Evolutionary conservation across 2,329 filamentous ascomycete genomes (phyloP), one percentile per base, ranked within the genome.

Genomic region (Monilinia aucupariae): DNA sequence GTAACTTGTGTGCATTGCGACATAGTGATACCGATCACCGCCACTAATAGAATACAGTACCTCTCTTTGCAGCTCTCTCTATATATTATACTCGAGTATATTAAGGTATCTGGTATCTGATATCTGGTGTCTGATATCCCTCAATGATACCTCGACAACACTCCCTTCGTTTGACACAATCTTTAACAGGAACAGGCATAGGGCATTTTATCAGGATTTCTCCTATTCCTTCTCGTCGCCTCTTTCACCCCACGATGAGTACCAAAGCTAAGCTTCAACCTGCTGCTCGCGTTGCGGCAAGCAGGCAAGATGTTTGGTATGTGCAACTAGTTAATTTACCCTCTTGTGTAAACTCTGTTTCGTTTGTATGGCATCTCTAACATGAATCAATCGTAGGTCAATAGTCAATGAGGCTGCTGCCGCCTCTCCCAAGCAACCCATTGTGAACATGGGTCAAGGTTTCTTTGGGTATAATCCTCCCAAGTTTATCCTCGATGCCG

Each of bases 381-480:
- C 32, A 49, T 25, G 15, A 45, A n/a, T 25, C 30, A 27, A 22
- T 13, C 22, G 45, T 60, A 86, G 84, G 84, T 81, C 83, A 68
- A 86, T 87, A 75, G 78, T 87, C 76, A 87, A 87, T 68, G 85
- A 87, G 75, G 85, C 82, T 13, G 85, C 85, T 4, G 82, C 82
- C 9, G 82, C 83, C 37, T 86, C 84, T 32, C 83, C 84, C 22
- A 82, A 80, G 64, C 83, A 86, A 73, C 84, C 85, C 64, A 85
- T 87, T 67, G 80, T 87, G 65, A 87, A 87, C 68, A 80, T 86
- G 79, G 84, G 84, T 34, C 83, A 86, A 73, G 84, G 84, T 61
- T 91, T 91, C 81, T 92, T 91, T 70, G 93, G 93, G 64, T 97
- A 97, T 77, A 97, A 97, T 74, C 93, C 93, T 63, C 93, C 93